Percentiles rank a stretch among this genome's conserved stretches.
Conservation (phyloP, 2,329 filamentous ascomycete species). For the Diaporthe australafricana region DNA sequence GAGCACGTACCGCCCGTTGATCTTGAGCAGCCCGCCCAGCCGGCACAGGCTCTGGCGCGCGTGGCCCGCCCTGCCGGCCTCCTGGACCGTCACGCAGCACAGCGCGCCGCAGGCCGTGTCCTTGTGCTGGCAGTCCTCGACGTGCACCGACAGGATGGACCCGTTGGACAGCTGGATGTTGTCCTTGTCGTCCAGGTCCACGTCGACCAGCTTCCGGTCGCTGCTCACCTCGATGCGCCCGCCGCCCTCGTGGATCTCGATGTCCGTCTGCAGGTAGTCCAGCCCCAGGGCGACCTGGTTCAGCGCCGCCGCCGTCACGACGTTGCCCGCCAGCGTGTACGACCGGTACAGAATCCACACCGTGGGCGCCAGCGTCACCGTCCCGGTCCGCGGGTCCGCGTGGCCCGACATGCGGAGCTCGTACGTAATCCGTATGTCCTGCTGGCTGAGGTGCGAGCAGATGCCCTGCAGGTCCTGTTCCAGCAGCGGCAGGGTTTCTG, state of each 20-base stretch:
- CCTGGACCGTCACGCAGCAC: constrained; percentile 26
- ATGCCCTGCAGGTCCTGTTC: constrained; percentile 28
- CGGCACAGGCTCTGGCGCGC: constrained; percentile 27
- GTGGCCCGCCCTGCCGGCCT: not conserved
- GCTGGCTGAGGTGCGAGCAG: constrained; percentile 30
- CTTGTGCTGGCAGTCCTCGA: constrained; percentile 1
- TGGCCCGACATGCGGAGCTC: constrained; percentile 35
- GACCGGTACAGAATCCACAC: constrained; percentile 33
- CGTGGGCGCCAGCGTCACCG: constrained; percentile 22
- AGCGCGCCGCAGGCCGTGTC: constrained; percentile 31
- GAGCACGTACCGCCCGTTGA: constrained; percentile 34
- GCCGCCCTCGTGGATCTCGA: constrained; percentile 34
- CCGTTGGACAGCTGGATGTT: constrained; percentile 28
- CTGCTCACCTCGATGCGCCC: constrained; percentile 29
- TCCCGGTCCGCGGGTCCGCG: not conserved
- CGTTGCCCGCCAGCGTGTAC: not conserved
- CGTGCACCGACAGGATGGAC: constrained; percentile 25
- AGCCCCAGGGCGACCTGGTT: constrained; percentile 27
- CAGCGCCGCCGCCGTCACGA: constrained; percentile 13
- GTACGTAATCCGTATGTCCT: constrained; percentile 28
- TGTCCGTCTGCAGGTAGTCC: constrained; percentile 23
- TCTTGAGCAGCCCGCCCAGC: constrained; percentile 32
- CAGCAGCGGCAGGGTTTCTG: constrained; percentile 29
- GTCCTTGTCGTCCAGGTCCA: constrained; percentile 21
- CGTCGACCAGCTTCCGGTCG: constrained; percentile 12